phyloP scores from a whole-genome alignment of 2,329 filamentous ascomycete species.

The Periconia macrospinosa region DNA sequence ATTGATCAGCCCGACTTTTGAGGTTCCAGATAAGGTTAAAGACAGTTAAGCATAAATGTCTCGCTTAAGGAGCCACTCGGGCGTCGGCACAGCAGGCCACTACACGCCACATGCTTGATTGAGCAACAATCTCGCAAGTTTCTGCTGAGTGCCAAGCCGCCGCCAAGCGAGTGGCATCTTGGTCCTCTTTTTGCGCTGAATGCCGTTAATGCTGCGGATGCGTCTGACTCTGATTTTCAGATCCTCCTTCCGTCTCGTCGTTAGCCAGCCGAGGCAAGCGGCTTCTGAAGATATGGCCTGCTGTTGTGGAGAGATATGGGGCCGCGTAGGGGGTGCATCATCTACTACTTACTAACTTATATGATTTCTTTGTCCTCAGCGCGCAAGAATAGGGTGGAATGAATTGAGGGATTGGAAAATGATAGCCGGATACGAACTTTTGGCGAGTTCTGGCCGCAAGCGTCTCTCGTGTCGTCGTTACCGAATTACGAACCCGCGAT shows the following conservation, averaged over 20 bases:
- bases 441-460: slow-evolving; percentile 2
- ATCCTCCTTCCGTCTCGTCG: background rate
- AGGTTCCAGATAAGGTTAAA: slow-evolving; percentile 39
- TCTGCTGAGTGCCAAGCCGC: background rate
- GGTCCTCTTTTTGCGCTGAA: background rate
- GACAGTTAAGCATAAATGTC: slow-evolving; percentile 41
- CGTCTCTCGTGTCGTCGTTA: background rate
- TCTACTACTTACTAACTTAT: too few species aligned
- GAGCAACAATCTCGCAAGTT: slow-evolving; percentile 11
- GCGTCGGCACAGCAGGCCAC: slow-evolving; percentile 18
- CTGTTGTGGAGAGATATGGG: too few species aligned
- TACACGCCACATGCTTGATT: slow-evolving; percentile 4
- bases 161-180: background rate
- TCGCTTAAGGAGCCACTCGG: slow-evolving; percentile 22
- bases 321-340: too few species aligned
- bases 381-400: background rate
- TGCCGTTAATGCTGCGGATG: background rate
- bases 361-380: background rate
- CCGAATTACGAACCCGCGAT: background rate
- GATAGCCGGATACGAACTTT: slow-evolving; percentile 9
- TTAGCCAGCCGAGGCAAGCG: too few species aligned
- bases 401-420: slow-evolving; percentile 1
- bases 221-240: background rate
- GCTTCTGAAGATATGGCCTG: too few species aligned
- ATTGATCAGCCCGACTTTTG: slow-evolving; percentile 25